Evolutionary conservation across 768 basidiomycete genomes (phyloP), one percentile per base, ranked within the genome.

Genomic region (Hypsizygus marmoreus): DNA sequence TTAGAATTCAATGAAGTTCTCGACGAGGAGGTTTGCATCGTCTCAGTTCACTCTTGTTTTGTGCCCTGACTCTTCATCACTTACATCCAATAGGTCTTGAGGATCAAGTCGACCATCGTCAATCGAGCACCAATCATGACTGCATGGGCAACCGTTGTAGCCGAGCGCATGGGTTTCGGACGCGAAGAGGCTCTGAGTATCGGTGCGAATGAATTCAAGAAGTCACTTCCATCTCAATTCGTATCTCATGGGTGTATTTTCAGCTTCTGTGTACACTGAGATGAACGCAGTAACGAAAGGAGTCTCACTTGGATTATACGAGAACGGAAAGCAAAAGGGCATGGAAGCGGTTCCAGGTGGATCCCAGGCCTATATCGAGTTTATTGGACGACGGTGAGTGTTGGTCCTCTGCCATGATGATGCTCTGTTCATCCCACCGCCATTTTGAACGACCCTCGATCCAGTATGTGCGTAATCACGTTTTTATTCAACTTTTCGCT

Each of bases 71-170:
- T 16, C 13, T 20, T n/a, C 23, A 8, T 40, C 22, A 16, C 20
- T 26, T 25, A 5, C n/a, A 24, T 23, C 7, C 5, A 1, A 16
- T 47, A 92, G 89, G 62, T 73, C 6, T 72, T 97, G 32, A 71
- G 64, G 50, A 65, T 64, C 14, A 86, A 91, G 53, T 74, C 71
- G 6, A 74, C 81, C 14, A 75, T 91, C 14, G 77, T 91, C 34
- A 98, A 98, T 64, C 84, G 95, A 17, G 95, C 95, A 1, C 95
- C 95, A 0, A 75, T 97, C 34, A 90, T 97, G 89, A 93, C 86
- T 44, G 92, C 88, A 2, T 98, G 95, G 95, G 83, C 91, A 2
- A 88, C 78, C 40, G 67, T 91, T 25, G 90, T 97, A 20, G 88
- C 91, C 3, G 90, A 92, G 56, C 76, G 84, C 29, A 73, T 97